Base-by-base conservation (phyloP, 2,329 filamentous ascomycete genomes). In the Teratosphaeriaceae sp. region DNA sequence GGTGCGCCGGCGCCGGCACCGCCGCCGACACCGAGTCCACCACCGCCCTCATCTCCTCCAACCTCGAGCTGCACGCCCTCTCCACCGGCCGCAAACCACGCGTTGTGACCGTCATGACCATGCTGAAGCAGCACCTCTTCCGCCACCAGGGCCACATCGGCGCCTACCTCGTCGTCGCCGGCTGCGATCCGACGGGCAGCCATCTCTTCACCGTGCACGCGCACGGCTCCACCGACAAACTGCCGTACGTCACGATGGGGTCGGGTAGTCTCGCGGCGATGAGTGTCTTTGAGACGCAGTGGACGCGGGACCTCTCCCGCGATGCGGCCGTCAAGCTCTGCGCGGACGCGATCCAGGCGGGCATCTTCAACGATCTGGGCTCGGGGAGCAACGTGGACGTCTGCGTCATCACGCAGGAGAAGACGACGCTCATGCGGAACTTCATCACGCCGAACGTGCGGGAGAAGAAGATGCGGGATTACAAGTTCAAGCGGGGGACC, bases 121-220 rank as follows among this genome's bases (percentile, higher is more conserved):
- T 98, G 75, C 83, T 98, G 53, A 98, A 98, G 77, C 92, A 98
- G 73, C 92, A 98, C 68, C 85, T 98, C 50, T 98, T 98, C 84
- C 83, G 86, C 59, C 87, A 98, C 76, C 92, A 98, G 68, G 92
- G 92, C 56, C 79, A 98, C 73, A 95, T 98, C 57, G 92, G 94
- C 57, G 92, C 92, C 52, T 98, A 98, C 70, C 83, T 98, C 45
- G 92, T 98, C 54, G 87, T 98, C 45, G 92, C 92, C 27, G 92
- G 92, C 53, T 89, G 94, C 62, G 92, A 98, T 65, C 90, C 94
- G 24, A 98, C 92, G 1, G 92, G 92, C 59, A 81, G 84, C 35
- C 88, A 95, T 60, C 83, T 98, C 49, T 98, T 94, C 76, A 98
- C 94, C 52, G 92, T 98, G 33, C 92, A 98, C 71, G 92, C 92